phyloP scores from a whole-genome alignment of 768 basidiomycete genomes.

The Lepiota venenata region DNA sequence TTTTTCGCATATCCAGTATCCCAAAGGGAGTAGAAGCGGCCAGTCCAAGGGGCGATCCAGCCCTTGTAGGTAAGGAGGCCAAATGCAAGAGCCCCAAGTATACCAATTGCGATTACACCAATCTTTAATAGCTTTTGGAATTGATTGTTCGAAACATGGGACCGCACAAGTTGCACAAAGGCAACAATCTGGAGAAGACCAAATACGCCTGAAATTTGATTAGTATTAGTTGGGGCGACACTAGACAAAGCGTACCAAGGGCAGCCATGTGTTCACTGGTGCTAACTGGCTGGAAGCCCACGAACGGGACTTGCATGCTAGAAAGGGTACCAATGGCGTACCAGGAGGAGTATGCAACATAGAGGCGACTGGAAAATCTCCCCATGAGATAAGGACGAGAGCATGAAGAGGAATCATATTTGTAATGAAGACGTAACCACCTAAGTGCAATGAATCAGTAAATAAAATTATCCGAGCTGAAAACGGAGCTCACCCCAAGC shows the following conservation, averaged over 20 bases:
- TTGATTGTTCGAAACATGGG: constrained; percentile 87
- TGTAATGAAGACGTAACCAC: constrained; percentile 99
- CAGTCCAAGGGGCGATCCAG: constrained; percentile 99
- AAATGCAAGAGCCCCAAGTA: constrained; percentile 71
- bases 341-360: constrained; percentile 96
- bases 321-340: constrained; percentile 96
- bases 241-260: constrained; percentile 54
- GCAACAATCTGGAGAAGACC: constrained; percentile 95
- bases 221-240: constrained; percentile 8
- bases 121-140: constrained; percentile 80
- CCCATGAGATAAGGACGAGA: constrained; percentile 96
- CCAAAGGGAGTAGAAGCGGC: constrained; percentile 98
- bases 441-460: constrained; percentile 30
- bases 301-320: constrained; percentile 99
- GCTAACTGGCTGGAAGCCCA: constrained; percentile 96
- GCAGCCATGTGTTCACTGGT: constrained; percentile 99
- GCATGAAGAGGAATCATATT: constrained; percentile 99
- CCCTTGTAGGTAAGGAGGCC: constrained; percentile 86
- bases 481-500: constrained; percentile 78
- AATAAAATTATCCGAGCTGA: constrained; percentile 5
- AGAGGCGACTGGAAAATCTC: constrained; percentile 86
- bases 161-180: constrained; percentile 85
- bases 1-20: constrained; percentile 99
- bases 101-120: constrained; percentile 64
- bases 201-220: constrained; percentile 67